Percentiles rank a stretch among this genome's conserved stretches.
Conservation (phyloP, 2,329 filamentous ascomycete species). For the Sporothrix schenckii region DNA sequence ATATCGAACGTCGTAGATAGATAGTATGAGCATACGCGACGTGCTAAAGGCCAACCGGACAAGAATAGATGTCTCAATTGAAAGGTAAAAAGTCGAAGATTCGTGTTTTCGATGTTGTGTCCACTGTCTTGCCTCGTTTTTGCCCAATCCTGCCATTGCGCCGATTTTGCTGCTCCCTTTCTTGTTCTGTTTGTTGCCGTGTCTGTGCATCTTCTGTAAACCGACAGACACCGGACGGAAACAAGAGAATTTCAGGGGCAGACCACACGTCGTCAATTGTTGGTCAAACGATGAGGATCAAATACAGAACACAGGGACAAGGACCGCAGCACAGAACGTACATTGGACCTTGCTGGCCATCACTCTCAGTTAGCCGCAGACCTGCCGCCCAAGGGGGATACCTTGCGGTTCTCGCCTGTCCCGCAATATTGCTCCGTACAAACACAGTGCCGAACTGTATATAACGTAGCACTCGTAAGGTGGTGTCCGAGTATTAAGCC, state of each 20-base stretch:
- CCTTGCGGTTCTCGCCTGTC: conserved; percentile 7
- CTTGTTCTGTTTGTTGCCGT: not conserved
- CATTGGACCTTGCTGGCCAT: not conserved
- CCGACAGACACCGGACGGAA: not conserved
- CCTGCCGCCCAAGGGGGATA: not conserved
- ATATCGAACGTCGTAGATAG: too few relatives aligned
- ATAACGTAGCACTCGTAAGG: not conserved
- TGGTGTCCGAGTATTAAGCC: conserved; percentile 16
- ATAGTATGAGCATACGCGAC: too few relatives aligned
- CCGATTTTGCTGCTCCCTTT: not conserved
- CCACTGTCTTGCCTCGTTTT: conserved; percentile 7
- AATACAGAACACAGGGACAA: not conserved
- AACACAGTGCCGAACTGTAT: conserved; percentile 18
- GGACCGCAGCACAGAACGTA: not conserved
- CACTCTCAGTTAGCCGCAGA: conserved; percentile 1
- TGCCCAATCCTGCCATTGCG: not conserved
- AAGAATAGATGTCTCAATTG: not conserved
- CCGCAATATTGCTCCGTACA: conserved; percentile 15
- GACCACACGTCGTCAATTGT: conserved; percentile 5
- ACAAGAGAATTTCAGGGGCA: not conserved
- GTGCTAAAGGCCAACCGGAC: not conserved
- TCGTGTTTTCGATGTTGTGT: not conserved
- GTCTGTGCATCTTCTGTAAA: too few relatives aligned
- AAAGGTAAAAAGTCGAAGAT: not conserved
- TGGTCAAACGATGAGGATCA: conserved; percentile 11